Conservation (phyloP, 2,329 filamentous ascomycete genomes). For the Colletotrichum tropicicola region DNA sequence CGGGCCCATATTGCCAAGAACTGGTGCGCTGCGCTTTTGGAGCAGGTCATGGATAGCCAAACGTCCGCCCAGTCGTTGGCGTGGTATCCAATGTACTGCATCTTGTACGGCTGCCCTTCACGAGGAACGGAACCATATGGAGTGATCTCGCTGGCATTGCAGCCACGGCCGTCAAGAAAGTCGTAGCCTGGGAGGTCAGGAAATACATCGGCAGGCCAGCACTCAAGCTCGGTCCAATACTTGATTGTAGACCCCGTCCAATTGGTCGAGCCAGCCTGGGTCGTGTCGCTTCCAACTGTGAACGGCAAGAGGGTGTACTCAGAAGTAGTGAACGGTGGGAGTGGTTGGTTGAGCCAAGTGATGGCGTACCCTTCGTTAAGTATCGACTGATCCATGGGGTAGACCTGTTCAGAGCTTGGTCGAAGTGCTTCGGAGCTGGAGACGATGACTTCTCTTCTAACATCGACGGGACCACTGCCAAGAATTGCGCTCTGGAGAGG, state of each 20-base stretch:
- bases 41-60: conserved; percentile 44
- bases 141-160: conserved; percentile 37
- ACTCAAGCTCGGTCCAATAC: conserved; percentile 46
- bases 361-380: conserved; percentile 56
- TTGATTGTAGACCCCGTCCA: conserved; percentile 40
- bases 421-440: conserved; percentile 12
- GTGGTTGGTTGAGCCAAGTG: conserved; percentile 52
- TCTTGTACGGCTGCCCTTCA: conserved; percentile 34
- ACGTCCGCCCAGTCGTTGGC: conserved; percentile 41
- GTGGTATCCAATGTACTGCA: conserved; percentile 54
- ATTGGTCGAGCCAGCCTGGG: conserved; percentile 29
- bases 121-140: not conserved
- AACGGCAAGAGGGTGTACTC: conserved; percentile 56
- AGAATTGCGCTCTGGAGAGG: conserved; percentile 66
- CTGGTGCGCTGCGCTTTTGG: conserved; percentile 41
- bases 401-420: conserved; percentile 35
- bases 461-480: conserved; percentile 43
- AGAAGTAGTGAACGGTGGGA: conserved; percentile 52
- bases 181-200: conserved; percentile 29
- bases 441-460: conserved; percentile 6
- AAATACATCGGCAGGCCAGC: conserved; percentile 43
- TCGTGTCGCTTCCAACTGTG: conserved; percentile 21
- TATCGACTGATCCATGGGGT: conserved; percentile 43
- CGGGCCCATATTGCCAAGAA: conserved; percentile 43
- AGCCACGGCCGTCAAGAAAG: conserved; percentile 49